phyloP scores from a whole-genome alignment of 1,284 basidiomycete genomes.

The Tetrapyrgos nigripes region DNA sequence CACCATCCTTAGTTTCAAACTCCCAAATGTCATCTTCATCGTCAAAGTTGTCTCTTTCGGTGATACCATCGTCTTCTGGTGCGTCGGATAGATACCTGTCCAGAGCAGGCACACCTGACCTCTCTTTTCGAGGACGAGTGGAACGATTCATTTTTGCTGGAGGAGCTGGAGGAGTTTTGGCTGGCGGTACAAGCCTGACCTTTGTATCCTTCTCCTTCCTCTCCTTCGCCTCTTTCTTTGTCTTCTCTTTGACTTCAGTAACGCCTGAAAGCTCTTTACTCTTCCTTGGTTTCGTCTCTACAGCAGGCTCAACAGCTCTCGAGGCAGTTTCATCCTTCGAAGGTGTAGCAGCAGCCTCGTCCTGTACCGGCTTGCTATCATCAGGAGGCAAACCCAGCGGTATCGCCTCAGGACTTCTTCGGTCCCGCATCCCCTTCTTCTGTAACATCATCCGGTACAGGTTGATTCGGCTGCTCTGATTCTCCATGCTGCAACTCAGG shows the following conservation, averaged over 20 bases:
- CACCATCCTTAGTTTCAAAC: conserved; percentile 79
- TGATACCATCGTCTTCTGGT: conserved; percentile 61
- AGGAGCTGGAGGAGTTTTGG: conserved; percentile 25
- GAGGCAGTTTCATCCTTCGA: conserved; percentile 24
- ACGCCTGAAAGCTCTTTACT: conserved; percentile 25
- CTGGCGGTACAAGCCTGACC: conserved; percentile 20
- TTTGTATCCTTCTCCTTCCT: conserved; percentile 29
- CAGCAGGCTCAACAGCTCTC: conserved; percentile 11
- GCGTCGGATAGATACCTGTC: conserved; percentile 69
- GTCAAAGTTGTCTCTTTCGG: conserved; percentile 70
- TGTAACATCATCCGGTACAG: conserved; percentile 17
- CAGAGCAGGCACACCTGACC: conserved; percentile 78
- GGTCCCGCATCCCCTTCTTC: conserved; percentile 60
- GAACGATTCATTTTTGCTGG: conserved; percentile 27
- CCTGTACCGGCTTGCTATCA: conserved; percentile 13
- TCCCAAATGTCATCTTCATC: conserved; percentile 88
- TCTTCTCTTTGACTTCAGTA: no score
- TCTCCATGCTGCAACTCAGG: conserved; percentile 2
- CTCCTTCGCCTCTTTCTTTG: background rate
- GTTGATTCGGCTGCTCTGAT: background rate
- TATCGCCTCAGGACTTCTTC: conserved; percentile 76
- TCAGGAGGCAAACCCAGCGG: conserved; percentile 47
- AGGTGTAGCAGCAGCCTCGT: conserved; percentile 14
- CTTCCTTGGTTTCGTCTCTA: conserved; percentile 29
- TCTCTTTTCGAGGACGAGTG: conserved; percentile 60